Evolutionary conservation across 176 grass and related monocot species (phyloP), one percentile per base, ranked within the genome.

Genomic region (Oryza glaberrima): DNA sequence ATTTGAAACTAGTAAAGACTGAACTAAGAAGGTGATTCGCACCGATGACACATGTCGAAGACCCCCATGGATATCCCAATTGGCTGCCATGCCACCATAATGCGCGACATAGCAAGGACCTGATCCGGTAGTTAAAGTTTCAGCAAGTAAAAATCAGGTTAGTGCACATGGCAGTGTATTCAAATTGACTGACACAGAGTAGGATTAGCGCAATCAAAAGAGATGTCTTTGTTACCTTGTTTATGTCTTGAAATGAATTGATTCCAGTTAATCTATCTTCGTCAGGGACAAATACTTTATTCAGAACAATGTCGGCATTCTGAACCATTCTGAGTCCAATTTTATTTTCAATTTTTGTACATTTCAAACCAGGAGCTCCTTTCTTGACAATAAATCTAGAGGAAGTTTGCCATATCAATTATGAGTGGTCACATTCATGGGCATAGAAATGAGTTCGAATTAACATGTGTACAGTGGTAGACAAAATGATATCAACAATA

Each of bases 1-100:
- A 64, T 60, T 32, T 22, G 14, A 51, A 67, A 77, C 43, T 32
- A 70, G 49, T 16, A 30, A 45, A 73, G 45, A 60, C 13, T 45
- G 77, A 73, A 71, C 6, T 67, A 0, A 15, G 78, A 26, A 43
- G 45, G 65, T 65, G 34, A 88, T 66, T 81, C 30, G 0, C 70
- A 98, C 95, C 91, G 72, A 88, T 95, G 88, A 63, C 93, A 98
- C 84, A 98, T 91, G 72, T 98, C 95, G 15, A 90, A 95, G 51
- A 98, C 92, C 3, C 95, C 92, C 95, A 98, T 95, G 1, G 91
- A 86, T 93, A 98, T 88, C 72, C 95, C 92, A 82, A 98, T 98
- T 65, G 89, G 92, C 77, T 95, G 95, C 95, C 95, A 98, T 69
- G 93, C 80, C 43, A 95, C 93, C 93, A 95, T 93, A 73, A 93